Evolutionary conservation across 1,284 basidiomycete species (phyloP).

Genomic region (Ceratorhiza oryzae-sativae): DNA sequence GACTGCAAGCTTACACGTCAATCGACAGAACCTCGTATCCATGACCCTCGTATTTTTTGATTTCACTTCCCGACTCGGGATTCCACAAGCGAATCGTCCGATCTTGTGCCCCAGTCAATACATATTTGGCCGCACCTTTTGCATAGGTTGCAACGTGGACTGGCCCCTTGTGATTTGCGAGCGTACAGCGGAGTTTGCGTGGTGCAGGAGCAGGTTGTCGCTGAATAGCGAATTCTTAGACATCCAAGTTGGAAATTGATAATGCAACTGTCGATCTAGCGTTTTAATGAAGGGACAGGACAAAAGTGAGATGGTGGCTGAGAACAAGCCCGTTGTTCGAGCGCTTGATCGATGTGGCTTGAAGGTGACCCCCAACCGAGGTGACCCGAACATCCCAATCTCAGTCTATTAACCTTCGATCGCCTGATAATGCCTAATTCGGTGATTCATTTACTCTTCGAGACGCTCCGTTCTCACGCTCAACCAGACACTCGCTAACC

Average conservation of each 20-base stretch:
- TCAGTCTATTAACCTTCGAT: too few relatives aligned
- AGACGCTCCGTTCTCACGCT: too few relatives aligned
- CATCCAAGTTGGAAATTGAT: neutral
- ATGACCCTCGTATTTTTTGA: conserved; percentile 90
- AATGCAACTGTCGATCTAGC: too few relatives aligned
- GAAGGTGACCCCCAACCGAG: too few relatives aligned
- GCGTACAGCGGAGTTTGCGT: conserved; percentile 45
- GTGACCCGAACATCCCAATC: too few relatives aligned
- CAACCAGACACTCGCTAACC: too few relatives aligned
- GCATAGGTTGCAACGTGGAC: conserved; percentile 87
- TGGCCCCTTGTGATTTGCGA: conserved; percentile 70
- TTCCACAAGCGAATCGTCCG: conserved; percentile 92
- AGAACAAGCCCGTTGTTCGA: too few relatives aligned
- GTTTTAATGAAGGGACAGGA: too few relatives aligned
- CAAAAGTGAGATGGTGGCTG: too few relatives aligned
- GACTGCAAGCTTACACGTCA: conserved; percentile 69
- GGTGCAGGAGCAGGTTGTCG: conserved; percentile 38
- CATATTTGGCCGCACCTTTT: conserved; percentile 84
- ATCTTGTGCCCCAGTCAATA: conserved; percentile 91
- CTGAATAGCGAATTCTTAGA: conserved; percentile 22
- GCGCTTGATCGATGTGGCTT: too few relatives aligned
- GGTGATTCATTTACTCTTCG: too few relatives aligned
- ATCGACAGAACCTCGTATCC: conserved; percentile 94
- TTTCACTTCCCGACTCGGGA: conserved; percentile 79
- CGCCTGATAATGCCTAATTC: too few relatives aligned